These are phyloP conservation scores for Lasiodiplodia sp. DNA, from an alignment of 2,329 filamentous ascomycete species.

Conservation along the genomic window DNA sequence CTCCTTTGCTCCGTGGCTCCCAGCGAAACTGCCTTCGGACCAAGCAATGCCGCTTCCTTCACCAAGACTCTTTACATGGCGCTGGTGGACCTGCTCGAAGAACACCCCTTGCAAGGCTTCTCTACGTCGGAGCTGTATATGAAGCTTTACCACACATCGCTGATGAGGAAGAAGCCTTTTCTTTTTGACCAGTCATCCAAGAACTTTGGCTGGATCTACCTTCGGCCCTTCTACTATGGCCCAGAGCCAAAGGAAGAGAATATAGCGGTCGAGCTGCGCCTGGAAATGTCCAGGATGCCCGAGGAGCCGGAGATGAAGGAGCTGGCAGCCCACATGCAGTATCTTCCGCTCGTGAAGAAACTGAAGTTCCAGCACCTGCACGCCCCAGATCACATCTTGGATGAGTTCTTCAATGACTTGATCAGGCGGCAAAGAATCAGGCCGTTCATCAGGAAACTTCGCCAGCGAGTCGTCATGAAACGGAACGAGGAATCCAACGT, in stretches of 20 bases:
- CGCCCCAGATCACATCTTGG: constrained; percentile 29
- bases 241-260: neutral
- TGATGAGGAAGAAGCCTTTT: constrained; percentile 46
- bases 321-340: constrained; percentile 32
- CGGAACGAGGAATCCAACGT: neutral
- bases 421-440: constrained; percentile 5
- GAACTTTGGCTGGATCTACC: constrained; percentile 33
- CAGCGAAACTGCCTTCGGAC: constrained; percentile 26
- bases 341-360: constrained; percentile 31
- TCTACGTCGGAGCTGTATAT: constrained; percentile 32
- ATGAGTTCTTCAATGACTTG: constrained; percentile 29
- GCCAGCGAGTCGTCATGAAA: neutral
- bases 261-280: constrained; percentile 31
- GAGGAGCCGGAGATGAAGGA: constrained; percentile 26
- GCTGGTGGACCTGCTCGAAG: constrained; percentile 16
- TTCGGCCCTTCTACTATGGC: constrained; percentile 24
- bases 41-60: constrained; percentile 32
- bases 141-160: constrained; percentile 58
- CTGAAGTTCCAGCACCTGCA: constrained; percentile 31
- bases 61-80: constrained; percentile 29
- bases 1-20: constrained; percentile 32
- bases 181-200: constrained; percentile 32
- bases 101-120: constrained; percentile 25
- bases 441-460: constrained; percentile 12
- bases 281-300: constrained; percentile 31